Conservation (phyloP, 495 filamentous ascomycete species). For the Penicillium parvum region DNA sequence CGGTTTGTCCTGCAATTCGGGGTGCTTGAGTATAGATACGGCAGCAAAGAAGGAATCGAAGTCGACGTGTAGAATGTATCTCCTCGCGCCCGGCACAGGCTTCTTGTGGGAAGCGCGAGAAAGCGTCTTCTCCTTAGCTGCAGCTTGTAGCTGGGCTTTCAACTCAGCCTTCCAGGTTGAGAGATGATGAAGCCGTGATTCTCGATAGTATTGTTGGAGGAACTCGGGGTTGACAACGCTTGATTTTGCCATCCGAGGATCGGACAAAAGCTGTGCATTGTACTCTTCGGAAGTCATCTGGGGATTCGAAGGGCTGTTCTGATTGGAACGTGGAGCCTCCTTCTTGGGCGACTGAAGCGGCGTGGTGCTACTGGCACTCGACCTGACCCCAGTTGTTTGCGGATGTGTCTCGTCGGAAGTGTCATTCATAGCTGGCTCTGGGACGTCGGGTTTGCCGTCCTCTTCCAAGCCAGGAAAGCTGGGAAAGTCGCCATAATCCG, state of each 20-base stretch:
- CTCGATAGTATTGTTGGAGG: slow-evolving; percentile 86
- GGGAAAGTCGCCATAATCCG: slow-evolving; percentile 46
- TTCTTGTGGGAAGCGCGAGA: slow-evolving; percentile 49
- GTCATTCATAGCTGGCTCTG: neutral
- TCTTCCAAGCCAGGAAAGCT: slow-evolving; percentile 31
- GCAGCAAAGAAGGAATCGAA: slow-evolving; percentile 98
- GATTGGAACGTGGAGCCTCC: slow-evolving; percentile 7
- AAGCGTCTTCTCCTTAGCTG: slow-evolving; percentile 63
- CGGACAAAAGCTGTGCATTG: slow-evolving; percentile 73
- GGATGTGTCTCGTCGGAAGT: neutral
- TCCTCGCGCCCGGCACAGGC: slow-evolving; percentile 53
- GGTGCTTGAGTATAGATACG: slow-evolving; percentile 74
- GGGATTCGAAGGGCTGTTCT: slow-evolving; percentile 19
- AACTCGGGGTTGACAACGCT: slow-evolving; percentile 89
- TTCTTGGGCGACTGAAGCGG: neutral
- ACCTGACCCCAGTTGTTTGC: neutral
- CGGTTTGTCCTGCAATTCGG: slow-evolving; percentile 74
- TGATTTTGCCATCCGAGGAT: slow-evolving; percentile 77
- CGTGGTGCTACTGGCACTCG: neutral
- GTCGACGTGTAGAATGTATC: slow-evolving; percentile 92
- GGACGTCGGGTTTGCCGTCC: neutral
- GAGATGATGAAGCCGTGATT: slow-evolving; percentile 89
- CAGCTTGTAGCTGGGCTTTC: slow-evolving; percentile 76
- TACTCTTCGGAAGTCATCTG: slow-evolving; percentile 84
- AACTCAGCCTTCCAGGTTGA: slow-evolving; percentile 94